phyloP scores from a whole-genome alignment of 2,329 filamentous ascomycete genomes.

The Alternaria novae-zelandiae region DNA sequence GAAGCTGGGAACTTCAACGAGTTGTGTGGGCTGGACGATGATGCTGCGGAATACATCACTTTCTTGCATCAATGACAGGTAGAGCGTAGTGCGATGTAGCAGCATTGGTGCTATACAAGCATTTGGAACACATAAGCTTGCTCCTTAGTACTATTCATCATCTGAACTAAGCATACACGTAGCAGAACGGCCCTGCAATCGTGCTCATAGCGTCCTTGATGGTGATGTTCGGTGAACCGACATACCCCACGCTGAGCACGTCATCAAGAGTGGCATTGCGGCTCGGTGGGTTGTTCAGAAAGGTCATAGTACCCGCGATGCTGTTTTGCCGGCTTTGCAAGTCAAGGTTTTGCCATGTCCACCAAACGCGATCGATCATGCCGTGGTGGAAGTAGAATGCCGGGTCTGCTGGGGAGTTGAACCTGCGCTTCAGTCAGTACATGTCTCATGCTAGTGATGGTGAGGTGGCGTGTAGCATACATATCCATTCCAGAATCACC shows the following conservation, averaged over 20 bases:
- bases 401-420: conserved; percentile 40
- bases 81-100: neutral
- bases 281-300: neutral
- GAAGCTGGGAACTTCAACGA: conserved; percentile 57
- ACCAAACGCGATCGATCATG: conserved; percentile 55
- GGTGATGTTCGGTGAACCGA: conserved; percentile 23
- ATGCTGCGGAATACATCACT: conserved; percentile 51
- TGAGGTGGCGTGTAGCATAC: neutral
- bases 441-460: neutral
- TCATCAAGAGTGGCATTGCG: neutral
- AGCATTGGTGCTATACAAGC: neutral
- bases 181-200: conserved; percentile 53
- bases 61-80: conserved; percentile 56
- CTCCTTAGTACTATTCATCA: conserved; percentile 4
- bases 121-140: neutral
- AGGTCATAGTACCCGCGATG: neutral
- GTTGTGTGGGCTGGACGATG: conserved; percentile 55
- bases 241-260: conserved; percentile 10
- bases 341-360: conserved; percentile 54
- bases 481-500: neutral
- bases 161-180: conserved; percentile 45
- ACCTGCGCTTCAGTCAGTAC: conserved; percentile 12
- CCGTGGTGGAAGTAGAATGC: conserved; percentile 57
- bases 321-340: neutral
- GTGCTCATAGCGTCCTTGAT: conserved; percentile 52